phyloP scores from a whole-genome alignment of 805 yeast species.

The Sungouiozyma ichnusensis region DNA sequence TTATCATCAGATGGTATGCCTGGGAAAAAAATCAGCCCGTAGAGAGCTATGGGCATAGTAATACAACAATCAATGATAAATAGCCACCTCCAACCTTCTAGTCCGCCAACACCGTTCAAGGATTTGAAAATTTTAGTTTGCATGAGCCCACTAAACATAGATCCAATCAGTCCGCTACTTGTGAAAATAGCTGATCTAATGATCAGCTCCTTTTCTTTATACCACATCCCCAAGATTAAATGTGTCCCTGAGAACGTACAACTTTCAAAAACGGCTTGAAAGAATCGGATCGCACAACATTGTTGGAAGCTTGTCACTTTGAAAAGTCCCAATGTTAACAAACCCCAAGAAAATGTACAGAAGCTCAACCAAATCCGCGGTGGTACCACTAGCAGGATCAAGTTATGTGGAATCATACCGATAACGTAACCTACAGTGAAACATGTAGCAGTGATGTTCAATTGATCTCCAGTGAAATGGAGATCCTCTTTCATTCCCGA shows the following conservation, averaged over 20 bases:
- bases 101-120: slow-evolving; percentile 37
- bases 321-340: slow-evolving; percentile 42
- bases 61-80: slow-evolving; percentile 51
- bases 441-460: slow-evolving; percentile 42
- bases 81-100: slow-evolving; percentile 61
- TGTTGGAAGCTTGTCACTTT: slow-evolving; percentile 38
- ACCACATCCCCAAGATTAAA: slow-evolving; percentile 45
- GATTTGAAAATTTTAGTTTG: slow-evolving; percentile 42
- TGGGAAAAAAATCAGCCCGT: slow-evolving; percentile 50
- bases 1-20: slow-evolving; percentile 39
- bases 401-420: slow-evolving; percentile 52
- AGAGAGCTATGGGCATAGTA: slow-evolving; percentile 46
- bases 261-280: slow-evolving; percentile 52
- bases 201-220: slow-evolving; percentile 37
- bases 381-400: slow-evolving; percentile 39
- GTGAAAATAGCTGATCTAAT: slow-evolving; percentile 47
- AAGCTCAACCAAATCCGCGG: slow-evolving; percentile 49
- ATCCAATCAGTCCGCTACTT: slow-evolving; percentile 43
- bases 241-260: slow-evolving; percentile 48
- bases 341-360: slow-evolving; percentile 48
- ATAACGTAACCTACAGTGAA: slow-evolving; percentile 53
- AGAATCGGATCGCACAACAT: slow-evolving; percentile 47
- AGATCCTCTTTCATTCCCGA: slow-evolving; percentile 55
- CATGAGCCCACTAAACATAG: slow-evolving; percentile 46
- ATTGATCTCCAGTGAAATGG: slow-evolving; percentile 37